Percentiles rank a stretch among this genome's conserved stretches.
phyloP scores from a whole-genome alignment of 805 yeast species.

The Hanseniaspora thailandica region DNA sequence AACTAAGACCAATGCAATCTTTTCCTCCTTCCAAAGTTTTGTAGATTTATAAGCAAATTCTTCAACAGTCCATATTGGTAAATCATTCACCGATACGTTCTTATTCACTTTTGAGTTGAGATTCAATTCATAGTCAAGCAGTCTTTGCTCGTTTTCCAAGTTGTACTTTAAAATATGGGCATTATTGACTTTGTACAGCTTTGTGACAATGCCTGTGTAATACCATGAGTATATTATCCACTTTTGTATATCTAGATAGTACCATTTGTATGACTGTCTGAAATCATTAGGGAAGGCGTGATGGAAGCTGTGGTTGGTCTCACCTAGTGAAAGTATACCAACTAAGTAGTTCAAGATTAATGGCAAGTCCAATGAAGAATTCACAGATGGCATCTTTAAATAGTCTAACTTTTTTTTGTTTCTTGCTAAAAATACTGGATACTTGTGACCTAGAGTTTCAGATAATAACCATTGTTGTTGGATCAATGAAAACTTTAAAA shows the following conservation, averaged over 20 bases:
- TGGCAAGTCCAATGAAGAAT: slow-evolving; percentile 58
- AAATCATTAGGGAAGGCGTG: slow-evolving; percentile 92
- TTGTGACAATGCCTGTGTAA: slow-evolving; percentile 47
- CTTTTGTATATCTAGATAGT: slow-evolving; percentile 80
- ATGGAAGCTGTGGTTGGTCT: slow-evolving; percentile 85
- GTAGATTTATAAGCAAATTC: slow-evolving; percentile 34
- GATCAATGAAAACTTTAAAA: slow-evolving; percentile 53
- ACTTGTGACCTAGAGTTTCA: slow-evolving; percentile 69
- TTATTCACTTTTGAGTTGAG: slow-evolving; percentile 39
- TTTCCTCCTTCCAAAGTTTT: slow-evolving; percentile 33
- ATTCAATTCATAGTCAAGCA: slow-evolving; percentile 22
- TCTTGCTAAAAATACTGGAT: slow-evolving; percentile 13
- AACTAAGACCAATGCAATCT: slow-evolving; percentile 61
- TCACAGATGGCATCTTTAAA: slow-evolving; percentile 7
- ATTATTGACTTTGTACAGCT: slow-evolving; percentile 37
- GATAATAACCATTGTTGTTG: slow-evolving; percentile 72
- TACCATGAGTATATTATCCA: slow-evolving; percentile 48
- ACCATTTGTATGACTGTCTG: slow-evolving; percentile 59
- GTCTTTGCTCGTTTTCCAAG: slow-evolving; percentile 72
- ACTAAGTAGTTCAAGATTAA: slow-evolving; percentile 45
- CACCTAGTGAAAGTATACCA: slow-evolving; percentile 70
- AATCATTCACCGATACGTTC: slow-evolving; percentile 79
- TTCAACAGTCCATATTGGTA: slow-evolving; percentile 55
- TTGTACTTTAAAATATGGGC: slow-evolving; percentile 55
- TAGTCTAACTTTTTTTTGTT: not conserved